Base-by-base conservation (phyloP, 805 yeast species). In the Metschnikowia continentalis region DNA sequence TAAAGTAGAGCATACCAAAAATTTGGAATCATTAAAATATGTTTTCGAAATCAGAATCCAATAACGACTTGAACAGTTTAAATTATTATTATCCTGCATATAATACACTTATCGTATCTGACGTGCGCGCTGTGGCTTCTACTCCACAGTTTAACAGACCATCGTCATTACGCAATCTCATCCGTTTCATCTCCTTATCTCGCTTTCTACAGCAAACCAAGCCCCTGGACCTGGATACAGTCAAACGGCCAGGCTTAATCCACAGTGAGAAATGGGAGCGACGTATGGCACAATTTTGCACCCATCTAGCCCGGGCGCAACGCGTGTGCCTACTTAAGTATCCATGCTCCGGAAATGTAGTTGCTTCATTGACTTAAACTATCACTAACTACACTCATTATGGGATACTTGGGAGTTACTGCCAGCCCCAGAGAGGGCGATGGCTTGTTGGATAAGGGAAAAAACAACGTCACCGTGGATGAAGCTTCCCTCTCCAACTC, bases 401-500 rank as follows among this genome's bases (percentile, higher is more conserved):
- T 42, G 46, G 46, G 46, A 10, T 42, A 42, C 30, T 42, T 42
- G 30, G 37, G 46, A n/a, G 46, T 32, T 6, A 42, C 37, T 6
- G 36, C 37, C 10, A 32, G 37, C 30, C 36, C 46, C 30, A 19
- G 7, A 19, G 37, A 42, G 32, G 37, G 36, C 30, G 46, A 42
- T 14, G n/a, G 8, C 15, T 20, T 42, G 10, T 42, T 42, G 37
- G 30, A 42, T 14, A 42, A 32, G 8, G 30, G 35, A n/a, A 42
- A 42, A n/a, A 20, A 8, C n/a, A 17, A 23, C 17, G 44, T 42
- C n/a, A 33, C 32, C 2, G 38, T 43, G 11, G 44, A 35, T 6
- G 40, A 42, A 14, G 20, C 42, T 19, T 42, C 17, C 35, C 36
- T 32, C 19, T 8, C 44, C 44, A 32, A 41, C 36, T 55, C 60